Base-by-base conservation (phyloP, 208 protist species). In the Phytomonas serpens region DNA sequence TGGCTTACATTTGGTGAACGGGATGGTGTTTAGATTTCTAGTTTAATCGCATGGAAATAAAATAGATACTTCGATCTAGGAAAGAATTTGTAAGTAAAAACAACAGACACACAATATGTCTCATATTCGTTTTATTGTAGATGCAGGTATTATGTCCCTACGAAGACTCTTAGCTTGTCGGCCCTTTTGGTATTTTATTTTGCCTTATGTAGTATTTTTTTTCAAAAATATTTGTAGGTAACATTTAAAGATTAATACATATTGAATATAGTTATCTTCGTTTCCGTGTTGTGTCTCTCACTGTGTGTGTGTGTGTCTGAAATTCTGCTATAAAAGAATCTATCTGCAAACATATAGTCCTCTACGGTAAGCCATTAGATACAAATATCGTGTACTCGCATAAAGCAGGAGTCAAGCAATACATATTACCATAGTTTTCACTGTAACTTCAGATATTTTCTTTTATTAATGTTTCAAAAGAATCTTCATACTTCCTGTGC, bases 281-380 rank as follows among this genome's bases (percentile, higher is more conserved):
- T 52, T 52, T 52, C 42, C 13, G 14, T 16, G 42, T 52, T 4
- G 14, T n/a, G n/a, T n/a, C n/a, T n/a, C n/a, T n/a, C 23, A 70
- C 34, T 2, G 30, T 47, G 23, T 40, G 10, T 34, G 66, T 66
- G 27, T 73, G 62, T 74, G 71, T 37, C 4, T 72, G 36, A 32
- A 67, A 33, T 62, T 33, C 73, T 61, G 64, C 36, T 64, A 40
- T 74, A 63, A 19, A 4, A 13, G 62, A 32, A 65, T 5, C 14
- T 65, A 65, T 65, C 10, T 65, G 23, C 33, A 65, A 36, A 36
- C 62, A 5, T 65, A 65, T 32, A 65, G 31, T 52, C 23, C 23
- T 16, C 42, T 16, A 19, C 3, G 23, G 2, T 52, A 52, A 19
- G 10, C 23, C 23, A 52, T 16, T 52, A 52, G 13, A 52, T 52